Conservation (phyloP, 371 early-diverging fungal species). For the Phascolomyces articulosus region DNA sequence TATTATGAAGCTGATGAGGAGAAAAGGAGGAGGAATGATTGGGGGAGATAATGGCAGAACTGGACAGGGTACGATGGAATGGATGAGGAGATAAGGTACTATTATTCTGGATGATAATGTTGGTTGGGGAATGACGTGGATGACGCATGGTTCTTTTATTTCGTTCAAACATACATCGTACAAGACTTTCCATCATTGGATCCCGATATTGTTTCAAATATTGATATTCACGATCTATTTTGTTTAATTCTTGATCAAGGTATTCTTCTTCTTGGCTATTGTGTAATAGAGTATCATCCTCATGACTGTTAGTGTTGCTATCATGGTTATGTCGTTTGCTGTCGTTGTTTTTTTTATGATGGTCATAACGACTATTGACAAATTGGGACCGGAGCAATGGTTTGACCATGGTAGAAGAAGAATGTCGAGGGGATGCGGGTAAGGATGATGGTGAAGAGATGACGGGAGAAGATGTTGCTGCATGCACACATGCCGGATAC, state of each 20-base stretch:
- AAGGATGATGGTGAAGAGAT: not conserved
- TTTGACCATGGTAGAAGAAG: not conserved
- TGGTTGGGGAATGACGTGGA: not conserved
- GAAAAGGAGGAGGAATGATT: too few relatives aligned
- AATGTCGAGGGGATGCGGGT: too few relatives aligned
- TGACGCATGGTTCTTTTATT: not conserved
- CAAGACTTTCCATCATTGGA: constrained; percentile 14
- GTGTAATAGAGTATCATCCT: too few relatives aligned
- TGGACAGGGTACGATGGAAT: constrained; percentile 8
- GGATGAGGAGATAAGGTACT: too few relatives aligned
- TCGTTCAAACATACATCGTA: constrained; percentile 1
- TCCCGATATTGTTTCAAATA: constrained; percentile 10
- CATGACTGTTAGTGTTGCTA: too few relatives aligned
- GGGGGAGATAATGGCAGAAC: not conserved
- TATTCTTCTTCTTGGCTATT: not conserved
- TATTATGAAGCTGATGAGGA: not conserved
- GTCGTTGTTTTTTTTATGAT: not conserved
- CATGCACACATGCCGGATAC: constrained; percentile 11
- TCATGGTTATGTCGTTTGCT: not conserved
- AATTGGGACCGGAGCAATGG: constrained; percentile 9
- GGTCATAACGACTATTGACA: constrained; percentile 1
- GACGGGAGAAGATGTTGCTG: not conserved
- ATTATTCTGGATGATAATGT: not conserved
- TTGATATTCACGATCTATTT: constrained; percentile 5
- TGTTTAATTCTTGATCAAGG: not conserved